Percentiles rank a stretch among this genome's conserved stretches.
These are phyloP conservation scores for Parastagonospora nodorum DNA, from an alignment of 2,329 filamentous ascomycete genomes.

Conservation along the genomic window DNA sequence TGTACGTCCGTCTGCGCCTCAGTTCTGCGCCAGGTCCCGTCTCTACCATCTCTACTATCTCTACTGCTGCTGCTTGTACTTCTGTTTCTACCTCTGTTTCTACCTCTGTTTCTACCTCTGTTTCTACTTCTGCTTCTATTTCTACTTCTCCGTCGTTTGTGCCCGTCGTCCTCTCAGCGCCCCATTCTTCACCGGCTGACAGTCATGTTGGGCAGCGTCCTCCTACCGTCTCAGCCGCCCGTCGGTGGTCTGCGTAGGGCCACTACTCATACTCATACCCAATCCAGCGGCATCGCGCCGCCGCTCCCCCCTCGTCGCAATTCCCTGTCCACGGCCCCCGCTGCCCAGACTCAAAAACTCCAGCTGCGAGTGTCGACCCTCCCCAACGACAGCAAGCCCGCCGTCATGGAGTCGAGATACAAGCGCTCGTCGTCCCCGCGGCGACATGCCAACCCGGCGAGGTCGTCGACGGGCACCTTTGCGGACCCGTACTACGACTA, in stretches of 20 bases:
- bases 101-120: constrained; percentile 18
- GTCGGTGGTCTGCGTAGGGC: constrained; percentile 15
- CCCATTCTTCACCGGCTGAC: constrained; percentile 30
- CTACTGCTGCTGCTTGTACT: constrained; percentile 17
- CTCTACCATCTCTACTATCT: constrained; percentile 9
- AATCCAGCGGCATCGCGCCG: constrained; percentile 15
- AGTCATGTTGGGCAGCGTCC: constrained; percentile 41
- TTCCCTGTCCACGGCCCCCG: constrained; percentile 25
- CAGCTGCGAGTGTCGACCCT: constrained; percentile 15
- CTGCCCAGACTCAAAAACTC: constrained; percentile 25
- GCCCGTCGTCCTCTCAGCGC: constrained; percentile 6
- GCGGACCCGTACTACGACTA: constrained; percentile 40
- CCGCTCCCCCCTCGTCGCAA: constrained; percentile 33
- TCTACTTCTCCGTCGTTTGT: constrained; percentile 21
- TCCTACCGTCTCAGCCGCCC: constrained; percentile 28
- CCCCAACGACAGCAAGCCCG: constrained; percentile 1
- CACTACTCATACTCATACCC: constrained; percentile 17
- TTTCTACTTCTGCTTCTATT: constrained; percentile 9
- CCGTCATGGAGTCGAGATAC: constrained; percentile 44
- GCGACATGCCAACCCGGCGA: constrained; percentile 37
- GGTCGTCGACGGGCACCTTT: constrained; percentile 46
- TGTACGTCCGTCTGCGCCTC: constrained; percentile 42
- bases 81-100: constrained; percentile 3
- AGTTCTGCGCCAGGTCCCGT: constrained; percentile 29
- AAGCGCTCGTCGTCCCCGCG: constrained; percentile 44